phyloP scores from a whole-genome alignment of 148 eudicot genomes.

The Camellia japonica region DNA sequence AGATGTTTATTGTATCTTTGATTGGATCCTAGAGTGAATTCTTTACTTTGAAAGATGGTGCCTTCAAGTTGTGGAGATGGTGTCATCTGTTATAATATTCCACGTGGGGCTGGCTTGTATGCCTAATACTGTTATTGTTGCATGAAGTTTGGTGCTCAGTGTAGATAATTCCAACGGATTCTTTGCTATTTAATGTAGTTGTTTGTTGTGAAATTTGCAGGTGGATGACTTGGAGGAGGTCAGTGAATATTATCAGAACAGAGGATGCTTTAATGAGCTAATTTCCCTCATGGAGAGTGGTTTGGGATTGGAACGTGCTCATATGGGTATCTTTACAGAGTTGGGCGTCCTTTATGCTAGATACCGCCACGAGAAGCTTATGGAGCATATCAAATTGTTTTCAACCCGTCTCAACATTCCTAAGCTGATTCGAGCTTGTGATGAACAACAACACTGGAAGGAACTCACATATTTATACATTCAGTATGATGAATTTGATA shows the following conservation, averaged over 20 bases:
- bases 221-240: constrained; percentile 97
- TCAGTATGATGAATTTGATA: constrained; percentile 97
- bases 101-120: background rate
- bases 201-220: constrained; percentile 28
- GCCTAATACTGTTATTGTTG: background rate
- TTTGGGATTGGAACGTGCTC: constrained; percentile 96
- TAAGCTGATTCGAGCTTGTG: constrained; percentile 95
- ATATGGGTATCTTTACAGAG: constrained; percentile 98
- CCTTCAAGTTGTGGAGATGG: background rate
- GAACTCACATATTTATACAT: constrained; percentile 84
- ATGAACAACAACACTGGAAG: constrained; percentile 98
- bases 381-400: constrained; percentile 97
- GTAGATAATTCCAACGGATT: background rate
- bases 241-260: constrained; percentile 87
- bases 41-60: background rate
- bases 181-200: background rate
- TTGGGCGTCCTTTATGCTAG: constrained; percentile 96
- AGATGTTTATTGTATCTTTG: background rate
- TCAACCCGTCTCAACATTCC: constrained; percentile 99
- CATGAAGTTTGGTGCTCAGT: background rate
- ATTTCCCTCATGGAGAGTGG: constrained; percentile 98
- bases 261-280: constrained; percentile 90
- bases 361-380: constrained; percentile 94
- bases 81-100: background rate
- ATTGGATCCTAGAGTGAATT: background rate